Base-by-base conservation (phyloP, 177 flowering plant species). In the Vitis hybrid region DNA sequence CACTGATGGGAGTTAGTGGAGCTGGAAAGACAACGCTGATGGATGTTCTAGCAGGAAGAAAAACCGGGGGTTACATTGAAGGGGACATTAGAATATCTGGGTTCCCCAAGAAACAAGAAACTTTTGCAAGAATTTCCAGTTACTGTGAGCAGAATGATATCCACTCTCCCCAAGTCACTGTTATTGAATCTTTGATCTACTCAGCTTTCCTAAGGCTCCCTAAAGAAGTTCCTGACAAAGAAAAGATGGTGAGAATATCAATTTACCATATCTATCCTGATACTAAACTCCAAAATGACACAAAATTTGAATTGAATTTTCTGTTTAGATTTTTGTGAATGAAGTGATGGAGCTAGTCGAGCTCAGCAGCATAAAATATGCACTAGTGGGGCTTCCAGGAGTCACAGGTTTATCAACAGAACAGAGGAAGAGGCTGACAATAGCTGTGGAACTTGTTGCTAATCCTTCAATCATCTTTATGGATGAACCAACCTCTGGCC, bases 1-100 rank as follows among this genome's bases (percentile, higher is more conserved):
- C 98, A 31, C 75, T 93, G 19, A 93, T 93, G 98, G 98, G 98
- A 71, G 90, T 93, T 10, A 93, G 98, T 79, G 98, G 98, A 38
- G 98, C 98, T 18, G 97, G 98, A 70, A 93, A 93, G 83, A 93
- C 98, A 2, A 93, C 98, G 5, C 76, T 93, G 72, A 91, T 93
- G 98, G 98, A 93, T 86, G 98, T 93, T 70, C 76, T 93, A 52
- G 95, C 97, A 3, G 98, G 98, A 19, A 76, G 98, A 67, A 93
- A 93, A 80, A 93, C 98, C 0, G 98, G 98, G 19, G 97, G 97
- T 61, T 89, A 89, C 76, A 82, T 89, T 62, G 96, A 92, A 82
- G 97, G 96, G 0, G 94, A 89, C 51, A 81, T 89, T 44, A 84
- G 85, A 80, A 92, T 92, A 38, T 88, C 97, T 7, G 97, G 96